Conservation (phyloP, 2,329 filamentous ascomycete genomes). For the Trichoderma afroharzianum region DNA sequence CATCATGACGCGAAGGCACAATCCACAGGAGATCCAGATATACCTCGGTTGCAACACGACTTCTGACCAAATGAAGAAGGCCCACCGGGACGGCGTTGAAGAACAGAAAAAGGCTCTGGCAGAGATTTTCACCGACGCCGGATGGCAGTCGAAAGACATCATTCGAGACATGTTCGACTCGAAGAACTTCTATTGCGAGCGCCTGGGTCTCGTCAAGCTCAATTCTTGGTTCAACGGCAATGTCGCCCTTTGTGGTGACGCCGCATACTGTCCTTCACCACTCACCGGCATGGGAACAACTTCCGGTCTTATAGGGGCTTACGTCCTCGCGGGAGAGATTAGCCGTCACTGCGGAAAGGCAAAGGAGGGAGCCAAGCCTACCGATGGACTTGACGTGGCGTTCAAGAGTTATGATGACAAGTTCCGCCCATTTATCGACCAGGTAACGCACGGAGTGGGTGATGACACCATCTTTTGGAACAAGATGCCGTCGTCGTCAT, state of each 20-base stretch:
- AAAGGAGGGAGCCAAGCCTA: slow-evolving; percentile 4
- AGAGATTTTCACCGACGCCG: slow-evolving; percentile 39
- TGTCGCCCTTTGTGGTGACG: slow-evolving; percentile 48
- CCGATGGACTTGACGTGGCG: slow-evolving; percentile 28
- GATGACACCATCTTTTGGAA: neutral
- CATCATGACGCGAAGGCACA: slow-evolving; percentile 30
- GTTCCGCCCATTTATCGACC: slow-evolving; percentile 37
- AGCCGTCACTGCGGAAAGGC: neutral
- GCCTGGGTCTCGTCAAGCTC: slow-evolving; percentile 42
- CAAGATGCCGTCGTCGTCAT: neutral
- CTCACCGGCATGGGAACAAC: slow-evolving; percentile 46
- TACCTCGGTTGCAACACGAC: slow-evolving; percentile 26
- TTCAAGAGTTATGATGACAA: slow-evolving; percentile 38
- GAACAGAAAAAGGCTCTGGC: slow-evolving; percentile 34
- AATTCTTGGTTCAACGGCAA: slow-evolving; percentile 36
- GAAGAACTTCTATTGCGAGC: slow-evolving; percentile 45
- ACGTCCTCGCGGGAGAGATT: slow-evolving; percentile 49
- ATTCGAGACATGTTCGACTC: slow-evolving; percentile 32
- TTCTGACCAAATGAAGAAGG: slow-evolving; percentile 23
- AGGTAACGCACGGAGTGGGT: neutral
- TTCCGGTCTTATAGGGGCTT: slow-evolving; percentile 44
- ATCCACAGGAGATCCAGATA: slow-evolving; percentile 24
- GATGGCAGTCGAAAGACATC: slow-evolving; percentile 41
- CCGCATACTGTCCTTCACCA: slow-evolving; percentile 40
- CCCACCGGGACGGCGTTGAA: slow-evolving; percentile 22